phyloP scores from a whole-genome alignment of 208 protist species.

The Trypanosoma boissoni region DNA sequence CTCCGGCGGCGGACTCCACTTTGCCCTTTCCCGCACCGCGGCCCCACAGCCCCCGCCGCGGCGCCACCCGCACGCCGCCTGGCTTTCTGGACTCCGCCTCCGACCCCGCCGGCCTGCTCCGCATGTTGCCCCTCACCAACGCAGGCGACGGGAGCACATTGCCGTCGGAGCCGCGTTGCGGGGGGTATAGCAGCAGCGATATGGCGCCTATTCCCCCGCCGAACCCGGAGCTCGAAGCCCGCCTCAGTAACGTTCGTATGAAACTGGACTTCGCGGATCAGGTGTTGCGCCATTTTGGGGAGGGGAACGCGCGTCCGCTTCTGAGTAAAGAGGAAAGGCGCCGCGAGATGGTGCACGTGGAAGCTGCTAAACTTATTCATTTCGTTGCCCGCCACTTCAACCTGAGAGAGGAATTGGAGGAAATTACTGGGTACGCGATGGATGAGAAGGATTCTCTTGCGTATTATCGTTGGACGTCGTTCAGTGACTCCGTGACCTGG shows the following conservation, averaged over 20 bases:
- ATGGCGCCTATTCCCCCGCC: too few relatives aligned
- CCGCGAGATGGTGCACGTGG: slow-evolving; percentile 45
- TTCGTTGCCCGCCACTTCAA: slow-evolving; percentile 77
- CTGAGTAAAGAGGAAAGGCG: slow-evolving; percentile 30
- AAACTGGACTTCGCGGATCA: slow-evolving; percentile 12
- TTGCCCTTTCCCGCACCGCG: too few relatives aligned
- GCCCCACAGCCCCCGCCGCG: too few relatives aligned
- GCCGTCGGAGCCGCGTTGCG: too few relatives aligned
- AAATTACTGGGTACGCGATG: slow-evolving; percentile 8
- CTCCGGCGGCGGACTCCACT: too few relatives aligned
- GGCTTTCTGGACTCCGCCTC: too few relatives aligned
- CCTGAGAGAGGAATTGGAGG: slow-evolving; percentile 39
- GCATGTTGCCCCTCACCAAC: too few relatives aligned
- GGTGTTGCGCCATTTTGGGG: slow-evolving; percentile 9
- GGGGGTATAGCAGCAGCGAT: too few relatives aligned
- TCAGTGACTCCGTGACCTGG: not conserved
- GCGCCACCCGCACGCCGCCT: too few relatives aligned
- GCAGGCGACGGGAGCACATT: too few relatives aligned
- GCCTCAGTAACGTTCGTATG: slow-evolving; percentile 2
- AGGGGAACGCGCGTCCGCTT: not conserved
- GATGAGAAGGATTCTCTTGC: slow-evolving; percentile 14
- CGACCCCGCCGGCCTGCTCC: too few relatives aligned
- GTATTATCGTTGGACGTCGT: slow-evolving; percentile 3
- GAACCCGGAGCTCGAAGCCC: not conserved
- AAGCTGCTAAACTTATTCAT: slow-evolving; percentile 66